Base-by-base conservation (phyloP, 192 early-diverging fungal genomes). In the Coemansia sp. region DNA sequence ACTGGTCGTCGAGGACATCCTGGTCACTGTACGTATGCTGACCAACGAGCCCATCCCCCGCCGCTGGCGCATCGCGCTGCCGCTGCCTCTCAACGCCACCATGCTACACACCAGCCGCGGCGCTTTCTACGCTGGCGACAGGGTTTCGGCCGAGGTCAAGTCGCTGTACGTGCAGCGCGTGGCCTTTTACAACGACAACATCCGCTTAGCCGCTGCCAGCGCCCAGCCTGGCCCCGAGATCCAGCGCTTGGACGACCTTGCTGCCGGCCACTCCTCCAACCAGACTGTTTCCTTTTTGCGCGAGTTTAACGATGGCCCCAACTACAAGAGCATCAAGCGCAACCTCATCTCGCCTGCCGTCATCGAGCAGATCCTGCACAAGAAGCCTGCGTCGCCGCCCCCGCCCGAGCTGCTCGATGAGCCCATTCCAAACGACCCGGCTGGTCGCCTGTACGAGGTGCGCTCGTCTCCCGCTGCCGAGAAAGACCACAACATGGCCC, bases 21-120 rank as follows among this genome's bases (percentile, higher is more conserved):
- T 77, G 26, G 68, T 77, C 0, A 50, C 58, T 14, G 68, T 77
- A 53, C 68, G 74, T 37, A 70, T 63, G 56, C 27, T 64, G 14
- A 71, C 68, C 52, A 77, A 77, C 29, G 61, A 42, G 21, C 74
- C 74, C 15, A 71, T 77, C 29, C 74, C 74, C 1, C 60, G 56
- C 52, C 68, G 74, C 65, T 77, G 74, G 74, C 48, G 65, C 11
- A 41, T 77, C 15, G 74, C 68, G 10, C 58, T 77, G 36, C 68
- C 68, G 21, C 56, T 77, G 11, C 64, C 68, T 0, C 60, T 67
- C 22, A 57, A 58, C 27, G 64, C 68, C 9, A 72, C 68, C 1
- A 70, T 77, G 68, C 68, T 70, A 26, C 68, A 72, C 50, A 77
- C 74, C 33, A 68, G 65, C 58, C 64, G 74, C 22, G 74, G 74